phyloP scores from a whole-genome alignment of 768 basidiomycete genomes.

The Termitomyces sp. region DNA sequence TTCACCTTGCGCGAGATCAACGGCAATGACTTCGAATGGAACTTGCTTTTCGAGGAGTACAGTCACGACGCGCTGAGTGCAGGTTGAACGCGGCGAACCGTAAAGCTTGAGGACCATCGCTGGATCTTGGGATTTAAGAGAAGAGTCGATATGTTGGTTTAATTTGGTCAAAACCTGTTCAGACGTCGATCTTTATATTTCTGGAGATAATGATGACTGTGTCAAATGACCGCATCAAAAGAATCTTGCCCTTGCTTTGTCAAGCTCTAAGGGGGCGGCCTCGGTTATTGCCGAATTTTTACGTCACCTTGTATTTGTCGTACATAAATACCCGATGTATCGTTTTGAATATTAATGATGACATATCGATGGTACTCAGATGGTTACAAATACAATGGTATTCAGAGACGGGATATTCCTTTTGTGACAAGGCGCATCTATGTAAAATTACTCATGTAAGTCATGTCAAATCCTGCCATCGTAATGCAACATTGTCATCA shows the following conservation, averaged over 20 bases:
- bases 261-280: too few relatives aligned
- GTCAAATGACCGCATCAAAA: neutral
- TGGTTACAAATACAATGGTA: too few relatives aligned
- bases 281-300: too few relatives aligned
- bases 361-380: too few relatives aligned
- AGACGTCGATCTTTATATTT: neutral
- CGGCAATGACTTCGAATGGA: slow-evolving; percentile 39
- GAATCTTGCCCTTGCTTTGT: too few relatives aligned
- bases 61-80: slow-evolving; percentile 38
- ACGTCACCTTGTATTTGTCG: neutral
- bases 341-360: too few relatives aligned
- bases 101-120: slow-evolving; percentile 42
- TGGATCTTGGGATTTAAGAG: neutral
- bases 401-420: too few relatives aligned
- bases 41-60: slow-evolving; percentile 43
- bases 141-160: neutral
- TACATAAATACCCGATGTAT: neutral
- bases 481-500: too few relatives aligned
- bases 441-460: too few relatives aligned
- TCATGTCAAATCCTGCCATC: too few relatives aligned
- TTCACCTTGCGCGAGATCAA: slow-evolving; percentile 32
- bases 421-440: too few relatives aligned
- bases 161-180: neutral
- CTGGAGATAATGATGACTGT: neutral
- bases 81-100: slow-evolving; percentile 37